phyloP scores from a whole-genome alignment of 352 stramenopile species.

The Globisporangium echinulatum region DNA sequence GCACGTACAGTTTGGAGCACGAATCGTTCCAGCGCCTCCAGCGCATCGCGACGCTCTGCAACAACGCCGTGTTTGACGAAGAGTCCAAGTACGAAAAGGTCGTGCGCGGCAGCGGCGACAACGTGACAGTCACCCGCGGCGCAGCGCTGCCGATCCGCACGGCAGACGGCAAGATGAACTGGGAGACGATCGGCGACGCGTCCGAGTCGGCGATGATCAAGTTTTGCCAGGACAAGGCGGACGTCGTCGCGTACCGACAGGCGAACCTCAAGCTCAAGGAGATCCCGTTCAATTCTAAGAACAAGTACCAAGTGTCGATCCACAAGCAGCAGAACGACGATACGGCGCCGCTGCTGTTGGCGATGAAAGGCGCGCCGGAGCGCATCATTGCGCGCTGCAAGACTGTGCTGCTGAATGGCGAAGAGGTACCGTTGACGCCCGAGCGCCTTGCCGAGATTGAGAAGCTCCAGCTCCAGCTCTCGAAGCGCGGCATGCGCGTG shows the following conservation, averaged over 20 bases:
- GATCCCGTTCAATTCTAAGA: conserved; percentile 82
- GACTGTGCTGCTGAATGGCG: conserved; percentile 58
- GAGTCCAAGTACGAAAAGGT: conserved; percentile 26
- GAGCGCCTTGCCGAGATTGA: conserved; percentile 79
- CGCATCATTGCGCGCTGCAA: conserved; percentile 91
- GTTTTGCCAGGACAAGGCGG: conserved; percentile 68
- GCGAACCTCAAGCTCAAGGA: conserved; percentile 77
- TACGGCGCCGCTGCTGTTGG: conserved; percentile 48
- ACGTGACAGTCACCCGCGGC: conserved; percentile 16
- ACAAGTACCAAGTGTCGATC: conserved; percentile 83
- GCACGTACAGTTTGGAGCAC: conserved; percentile 45
- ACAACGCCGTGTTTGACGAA: conserved; percentile 87
- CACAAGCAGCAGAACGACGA: conserved; percentile 78
- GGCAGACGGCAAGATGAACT: conserved; percentile 17
- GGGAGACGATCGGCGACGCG: conserved; percentile 67
- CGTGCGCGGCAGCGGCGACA: conserved; percentile 9
- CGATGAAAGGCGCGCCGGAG: conserved; percentile 97
- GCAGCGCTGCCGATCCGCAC: conserved; percentile 8
- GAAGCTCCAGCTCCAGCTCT: conserved; percentile 37
- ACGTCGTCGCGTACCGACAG: conserved; percentile 63
- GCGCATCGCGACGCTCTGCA: conserved; percentile 85
- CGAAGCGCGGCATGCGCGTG: conserved; percentile 60
- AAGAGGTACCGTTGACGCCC: conserved; percentile 62
- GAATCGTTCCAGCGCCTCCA: conserved; percentile 58
- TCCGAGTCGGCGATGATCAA: conserved; percentile 86